Base-by-base conservation (phyloP, 2,329 filamentous ascomycete genomes). In the Coleophoma eucalyptorum region DNA sequence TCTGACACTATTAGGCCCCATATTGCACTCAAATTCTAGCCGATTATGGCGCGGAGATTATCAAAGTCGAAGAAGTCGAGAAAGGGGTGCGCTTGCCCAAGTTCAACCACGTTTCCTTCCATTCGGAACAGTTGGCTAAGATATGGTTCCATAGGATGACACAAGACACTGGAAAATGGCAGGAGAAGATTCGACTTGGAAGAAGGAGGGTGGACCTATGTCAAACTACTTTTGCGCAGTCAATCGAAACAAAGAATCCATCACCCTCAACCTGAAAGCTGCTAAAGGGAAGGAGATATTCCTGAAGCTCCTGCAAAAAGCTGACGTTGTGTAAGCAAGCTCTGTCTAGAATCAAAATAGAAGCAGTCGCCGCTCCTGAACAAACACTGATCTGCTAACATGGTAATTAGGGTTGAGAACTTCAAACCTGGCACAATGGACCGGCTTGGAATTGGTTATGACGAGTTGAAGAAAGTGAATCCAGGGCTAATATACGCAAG, bases 201-300 rank as follows among this genome's bases (percentile, higher is more conserved):
- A 59, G 4, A 65, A 64, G 58, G 64, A 52, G 45, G 38, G 52
- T 13, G 34, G 58, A 18, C 61, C 67, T 10, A 72, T 69, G 41
- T 73, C 71, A 1, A 63, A 66, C 40, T 76, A 74, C 55, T 75
- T 74, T 57, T 65, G 66, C 5, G 64, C 69, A 2, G 63, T 75
- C 20, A 76, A 75, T 40, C 66, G 72, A 11, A 75, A 75, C 52
- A 76, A 75, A 53, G 60, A 66, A 8, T 73, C 69, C 8, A 60
- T 75, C 11, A 60, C 65, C 0, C 16, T 69, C 11, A 57, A 69
- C 43, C 20, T 69, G 5, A 69, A 69, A 40, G 47, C 62, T 3
- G 50, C 56, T 2, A 49, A 59, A 19, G 68, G 65, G 0, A 53
- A 55, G 8, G 48, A 65, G 4, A 59, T 74, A 13, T 52, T 73